Conservation (phyloP, 257 asterid species). For the Salvia splendens region DNA sequence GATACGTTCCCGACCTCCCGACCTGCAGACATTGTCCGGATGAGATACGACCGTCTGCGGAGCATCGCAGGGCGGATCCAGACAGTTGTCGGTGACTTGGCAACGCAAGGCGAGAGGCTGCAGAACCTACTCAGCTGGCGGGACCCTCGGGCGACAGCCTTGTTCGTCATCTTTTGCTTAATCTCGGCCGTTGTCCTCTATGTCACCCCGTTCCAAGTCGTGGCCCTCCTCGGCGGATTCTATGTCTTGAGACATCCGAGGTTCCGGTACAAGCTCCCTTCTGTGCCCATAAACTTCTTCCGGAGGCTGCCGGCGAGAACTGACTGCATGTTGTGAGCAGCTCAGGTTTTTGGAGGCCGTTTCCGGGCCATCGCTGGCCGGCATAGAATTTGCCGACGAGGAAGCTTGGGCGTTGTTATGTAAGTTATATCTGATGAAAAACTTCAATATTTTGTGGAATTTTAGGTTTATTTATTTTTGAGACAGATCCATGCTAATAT, state of each 20-base stretch:
- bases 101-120: constrained; percentile 80
- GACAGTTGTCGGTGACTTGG: constrained; percentile 74
- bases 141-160: constrained; percentile 70
- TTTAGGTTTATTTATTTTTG: constrained; percentile 32
- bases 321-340: constrained; percentile 58
- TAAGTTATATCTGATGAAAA: constrained; percentile 30
- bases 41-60: constrained; percentile 73
- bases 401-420: constrained; percentile 27
- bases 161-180: constrained; percentile 66
- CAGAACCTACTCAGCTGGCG: constrained; percentile 76
- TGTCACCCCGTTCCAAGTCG: constrained; percentile 69
- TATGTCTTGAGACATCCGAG: constrained; percentile 68
- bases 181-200: constrained; percentile 59
- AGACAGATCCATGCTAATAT: constrained; percentile 37
- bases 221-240: constrained; percentile 60
- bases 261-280: constrained; percentile 68
- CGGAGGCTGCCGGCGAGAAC: constrained; percentile 75
- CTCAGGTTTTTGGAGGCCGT: constrained; percentile 1
- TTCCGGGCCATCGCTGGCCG: constrained; percentile 4
- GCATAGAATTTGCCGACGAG: constrained; percentile 27
- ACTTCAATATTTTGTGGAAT: constrained; percentile 41
- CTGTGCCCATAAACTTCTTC: constrained; percentile 68
- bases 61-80: constrained; percentile 74
- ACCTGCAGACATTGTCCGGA: constrained; percentile 53
- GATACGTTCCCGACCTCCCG: constrained; percentile 70